A percentile compares a stretch with the other conserved stretches of the same genome.
These are phyloP conservation scores for Ogataea neopini DNA, from an alignment of 805 yeast genomes.

Conservation along the genomic window DNA sequence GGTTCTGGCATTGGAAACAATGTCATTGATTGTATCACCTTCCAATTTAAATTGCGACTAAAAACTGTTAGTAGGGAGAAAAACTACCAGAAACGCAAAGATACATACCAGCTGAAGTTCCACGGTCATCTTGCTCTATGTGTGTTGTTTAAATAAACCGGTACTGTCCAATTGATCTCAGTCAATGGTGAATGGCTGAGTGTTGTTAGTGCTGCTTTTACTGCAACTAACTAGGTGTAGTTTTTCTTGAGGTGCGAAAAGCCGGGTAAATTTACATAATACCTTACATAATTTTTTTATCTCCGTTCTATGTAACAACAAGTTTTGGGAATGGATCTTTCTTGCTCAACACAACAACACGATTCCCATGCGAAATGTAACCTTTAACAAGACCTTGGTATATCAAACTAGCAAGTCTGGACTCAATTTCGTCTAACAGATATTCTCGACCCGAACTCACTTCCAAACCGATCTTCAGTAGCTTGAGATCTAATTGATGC, in stretches of 20 bases:
- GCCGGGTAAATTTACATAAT: slow-evolving; percentile 17
- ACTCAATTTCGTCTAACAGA: slow-evolving; percentile 60
- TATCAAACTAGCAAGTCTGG: slow-evolving; percentile 67
- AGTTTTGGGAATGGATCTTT: slow-evolving; percentile 64
- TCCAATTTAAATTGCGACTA: slow-evolving; percentile 49
- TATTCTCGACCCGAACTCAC: slow-evolving; percentile 23
- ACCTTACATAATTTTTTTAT: neutral
- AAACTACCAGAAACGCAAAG: neutral
- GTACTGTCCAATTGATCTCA: neutral
- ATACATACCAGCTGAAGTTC: slow-evolving; percentile 28
- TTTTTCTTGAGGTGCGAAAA: neutral
- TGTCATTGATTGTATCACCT: slow-evolving; percentile 64
- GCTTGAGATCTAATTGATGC: slow-evolving; percentile 23
- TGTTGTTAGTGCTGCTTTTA: neutral
- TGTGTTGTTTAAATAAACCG: slow-evolving; percentile 1
- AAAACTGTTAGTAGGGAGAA: slow-evolving; percentile 8
- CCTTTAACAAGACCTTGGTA: slow-evolving; percentile 67
- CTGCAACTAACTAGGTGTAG: neutral
- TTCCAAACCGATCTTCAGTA: slow-evolving; percentile 11
- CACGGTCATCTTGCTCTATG: slow-evolving; percentile 20
- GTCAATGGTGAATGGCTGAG: neutral
- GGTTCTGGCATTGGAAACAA: slow-evolving; percentile 67
- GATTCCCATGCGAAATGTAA: slow-evolving; percentile 74
- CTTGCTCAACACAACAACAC: slow-evolving; percentile 74
- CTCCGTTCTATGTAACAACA: neutral